phyloP scores from a whole-genome alignment of 1,284 basidiomycete species.

The Papiliotrema nemorosa region DNA sequence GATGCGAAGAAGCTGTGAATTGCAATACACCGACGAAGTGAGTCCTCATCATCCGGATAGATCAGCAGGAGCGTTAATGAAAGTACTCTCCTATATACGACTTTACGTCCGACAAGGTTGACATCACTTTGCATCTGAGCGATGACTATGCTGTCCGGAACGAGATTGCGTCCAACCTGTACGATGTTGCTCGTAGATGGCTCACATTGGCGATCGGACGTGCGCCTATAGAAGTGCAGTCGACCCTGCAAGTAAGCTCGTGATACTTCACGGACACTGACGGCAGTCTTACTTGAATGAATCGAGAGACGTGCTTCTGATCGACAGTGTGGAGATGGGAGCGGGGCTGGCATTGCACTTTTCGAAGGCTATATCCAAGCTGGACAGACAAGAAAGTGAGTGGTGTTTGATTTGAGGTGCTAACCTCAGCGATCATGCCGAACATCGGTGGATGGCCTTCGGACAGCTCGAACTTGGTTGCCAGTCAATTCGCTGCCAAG shows the following conservation, averaged over 20 bases:
- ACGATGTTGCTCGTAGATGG: slow-evolving; percentile 73
- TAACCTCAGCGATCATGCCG: slow-evolving; percentile 42
- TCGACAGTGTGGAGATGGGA: slow-evolving; percentile 78
- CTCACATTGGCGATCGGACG: slow-evolving; percentile 78
- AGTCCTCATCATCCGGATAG: too few species aligned
- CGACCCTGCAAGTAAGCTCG: slow-evolving; percentile 71
- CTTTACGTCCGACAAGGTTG: slow-evolving; percentile 72
- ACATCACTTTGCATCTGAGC: slow-evolving; percentile 73
- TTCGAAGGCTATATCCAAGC: slow-evolving; percentile 71
- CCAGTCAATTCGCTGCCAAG: slow-evolving; percentile 78
- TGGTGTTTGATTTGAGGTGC: slow-evolving; percentile 1
- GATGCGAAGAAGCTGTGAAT: slow-evolving; percentile 80
- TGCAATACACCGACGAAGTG: slow-evolving; percentile 88
- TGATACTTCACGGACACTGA: background rate
- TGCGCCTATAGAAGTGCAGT: slow-evolving; percentile 88
- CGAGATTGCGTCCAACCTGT: slow-evolving; percentile 72
- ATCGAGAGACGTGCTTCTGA: slow-evolving; percentile 62
- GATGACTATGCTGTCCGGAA: slow-evolving; percentile 85
- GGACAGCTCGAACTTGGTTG: slow-evolving; percentile 71
- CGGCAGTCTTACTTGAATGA: slow-evolving; percentile 74
- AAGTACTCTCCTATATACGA: slow-evolving; percentile 85
- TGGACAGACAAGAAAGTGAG: slow-evolving; percentile 72
- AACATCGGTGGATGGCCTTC: slow-evolving; percentile 51
- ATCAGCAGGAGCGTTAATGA: background rate
- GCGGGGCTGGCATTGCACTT: slow-evolving; percentile 82